Conservation (phyloP, 2,329 filamentous ascomycete species). For the Diaporthe sp. region DNA sequence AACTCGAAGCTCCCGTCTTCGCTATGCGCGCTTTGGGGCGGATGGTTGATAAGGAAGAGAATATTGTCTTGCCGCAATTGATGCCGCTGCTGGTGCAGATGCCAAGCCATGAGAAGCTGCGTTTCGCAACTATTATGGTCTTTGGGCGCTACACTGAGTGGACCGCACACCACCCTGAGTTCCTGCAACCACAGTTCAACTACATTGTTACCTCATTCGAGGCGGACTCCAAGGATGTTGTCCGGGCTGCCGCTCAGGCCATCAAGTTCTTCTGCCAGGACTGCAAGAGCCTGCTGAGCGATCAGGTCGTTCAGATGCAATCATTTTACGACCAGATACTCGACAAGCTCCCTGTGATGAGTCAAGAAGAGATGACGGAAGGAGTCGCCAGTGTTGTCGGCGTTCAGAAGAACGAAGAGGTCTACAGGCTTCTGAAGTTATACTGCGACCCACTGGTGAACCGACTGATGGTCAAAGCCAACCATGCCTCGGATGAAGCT, state of each 20-base stretch:
- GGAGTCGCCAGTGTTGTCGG: constrained; percentile 93
- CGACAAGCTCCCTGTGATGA: constrained; percentile 84
- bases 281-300: constrained; percentile 86
- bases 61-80: constrained; percentile 86
- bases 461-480: constrained; percentile 86
- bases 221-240: constrained; percentile 88
- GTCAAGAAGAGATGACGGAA: constrained; percentile 96
- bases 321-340: constrained; percentile 92
- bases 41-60: constrained; percentile 93
- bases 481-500: constrained; percentile 79
- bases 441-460: constrained; percentile 93
- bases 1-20: constrained; percentile 94
- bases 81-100: constrained; percentile 96
- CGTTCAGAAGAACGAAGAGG: constrained; percentile 81
- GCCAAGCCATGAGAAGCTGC: constrained; percentile 95
- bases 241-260: constrained; percentile 89
- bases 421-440: constrained; percentile 87
- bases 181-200: constrained; percentile 90
- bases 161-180: constrained; percentile 94
- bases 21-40: constrained; percentile 95
- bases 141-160: constrained; percentile 97
- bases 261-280: constrained; percentile 98
- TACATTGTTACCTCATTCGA: constrained; percentile 96
- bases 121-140: constrained; percentile 98
- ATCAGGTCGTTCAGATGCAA: constrained; percentile 87